Base-by-base conservation (phyloP, 1,284 basidiomycete species). In the Cutaneotrichosporon daszewskae region DNA sequence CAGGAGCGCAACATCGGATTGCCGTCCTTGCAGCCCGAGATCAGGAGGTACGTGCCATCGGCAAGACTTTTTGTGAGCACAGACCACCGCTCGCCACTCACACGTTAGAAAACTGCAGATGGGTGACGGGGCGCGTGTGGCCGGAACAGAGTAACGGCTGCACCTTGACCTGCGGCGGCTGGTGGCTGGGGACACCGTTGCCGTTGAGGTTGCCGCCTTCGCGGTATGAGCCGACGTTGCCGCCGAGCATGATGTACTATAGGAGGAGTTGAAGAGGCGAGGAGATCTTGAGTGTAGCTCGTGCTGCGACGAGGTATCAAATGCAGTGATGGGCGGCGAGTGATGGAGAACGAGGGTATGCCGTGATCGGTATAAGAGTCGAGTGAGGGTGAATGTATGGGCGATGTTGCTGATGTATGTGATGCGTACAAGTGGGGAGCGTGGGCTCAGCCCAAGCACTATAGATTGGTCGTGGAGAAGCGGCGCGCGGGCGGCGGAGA, bases 11-110 rank as follows among this genome's bases (percentile, higher is more conserved):
- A 75, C 89, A 94, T 94, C 26, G 91, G 90, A 59, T 90, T 92
- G 25, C 90, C 90, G 76, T 95, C 91, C 73, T 96, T 95, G 76
- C 91, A 95, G 58, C 86, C 87, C 41, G 89, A 94, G 60, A 94
- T 85, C 55, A 96, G 78, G 52, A 92, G 75, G 71, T 84, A 96
- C 23, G 82, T 81, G 49, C 81, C 79, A 69, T 94, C 89, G 28
- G 88, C 59, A n/a, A 70, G 56, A 9, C 67, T 71, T 49, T 79
- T 53, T 1, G 32, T 48, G 19, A 39, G 33, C 26, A 11, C 22
- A 7, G 4, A 3, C 9, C 11, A 25, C n/a, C 6, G 4, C 14
- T 18, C 14, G 14, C 4, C 11, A 60, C 68, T 44, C 32, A 69
- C 67, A 70, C 43, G 49, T 72, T 72, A 20, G 90, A 95, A 73